Evolutionary conservation across 129 eudicot genomes (phyloP), one percentile per base, ranked within the genome.

Genomic region (Ambrosia artemisiifolia): DNA sequence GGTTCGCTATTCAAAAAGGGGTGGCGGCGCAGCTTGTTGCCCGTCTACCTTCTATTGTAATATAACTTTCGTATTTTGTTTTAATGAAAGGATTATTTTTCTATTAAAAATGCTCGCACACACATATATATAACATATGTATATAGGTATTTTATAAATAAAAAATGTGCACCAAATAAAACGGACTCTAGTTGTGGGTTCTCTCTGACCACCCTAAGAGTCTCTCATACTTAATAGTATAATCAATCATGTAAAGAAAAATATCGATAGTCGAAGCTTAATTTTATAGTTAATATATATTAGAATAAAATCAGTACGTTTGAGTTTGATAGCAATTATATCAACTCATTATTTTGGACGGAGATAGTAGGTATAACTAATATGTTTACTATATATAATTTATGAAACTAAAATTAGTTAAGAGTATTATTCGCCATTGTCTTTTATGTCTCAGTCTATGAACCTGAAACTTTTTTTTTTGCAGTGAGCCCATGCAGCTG

Each of bases 401-500:
- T 14, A 38, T 11, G 12, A 5, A 67, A 67, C 1, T 16, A 28
- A 46, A 28, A 47, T 67, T 51, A 51, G 1, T 3, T 33, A 57
- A 24, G 44, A 43, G 60, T 73, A 61, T 61, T 44, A 72, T 50
- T 69, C 11, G n/a, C 16, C 5, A 71, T 69, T 76, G 80, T 69
- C 70, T 76, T 76, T 76, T 69, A 69, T 76, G 75, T 68, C 53
- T 20, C 40, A 61, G 63, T 59, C 80, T 59, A 62, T 46, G 80
- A 69, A 69, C 80, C 75, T 68, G 59, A 44, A 69, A 9, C 62
- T 68, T 16, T 55, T 68, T 16, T 55, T 18, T 50, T 56, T 33
- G 51, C 53, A 63, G 70, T 61, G 78, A 63, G 57, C 11, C 78
- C 78, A 76, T 76, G 42, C 70, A 69, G 46, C 47, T 69, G 80